phyloP scores from a whole-genome alignment of 129 eudicot species.

The Daucus carota region DH1_v3.0 NC_030381.2:53812501-53813000 shows the following conservation, averaged over 20 bases:
- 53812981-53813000: too few relatives aligned
- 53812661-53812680: constrained; percentile 15
- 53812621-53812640: constrained; percentile 7
- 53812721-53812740: constrained; percentile 2
- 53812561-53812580: not conserved
- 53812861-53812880: too few relatives aligned
- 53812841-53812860: not conserved
- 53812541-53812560: not conserved
- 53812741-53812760: constrained; percentile 6
- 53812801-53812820: not conserved
- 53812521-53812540: not conserved
- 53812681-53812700: constrained; percentile 11
- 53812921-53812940: too few relatives aligned
- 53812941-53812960: too few relatives aligned
- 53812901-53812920: too few relatives aligned
- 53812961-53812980: too few relatives aligned
- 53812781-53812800: not conserved
- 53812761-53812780: constrained; percentile 3
- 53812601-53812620: not conserved
- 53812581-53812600: not conserved
- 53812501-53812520: too few relatives aligned
- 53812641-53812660: constrained; percentile 12
- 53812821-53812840: not conserved
- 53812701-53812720: constrained; percentile 9
- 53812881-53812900: not conserved